Base-by-base conservation (phyloP, 768 basidiomycete species). In the Polyporus arcularius region DNA sequence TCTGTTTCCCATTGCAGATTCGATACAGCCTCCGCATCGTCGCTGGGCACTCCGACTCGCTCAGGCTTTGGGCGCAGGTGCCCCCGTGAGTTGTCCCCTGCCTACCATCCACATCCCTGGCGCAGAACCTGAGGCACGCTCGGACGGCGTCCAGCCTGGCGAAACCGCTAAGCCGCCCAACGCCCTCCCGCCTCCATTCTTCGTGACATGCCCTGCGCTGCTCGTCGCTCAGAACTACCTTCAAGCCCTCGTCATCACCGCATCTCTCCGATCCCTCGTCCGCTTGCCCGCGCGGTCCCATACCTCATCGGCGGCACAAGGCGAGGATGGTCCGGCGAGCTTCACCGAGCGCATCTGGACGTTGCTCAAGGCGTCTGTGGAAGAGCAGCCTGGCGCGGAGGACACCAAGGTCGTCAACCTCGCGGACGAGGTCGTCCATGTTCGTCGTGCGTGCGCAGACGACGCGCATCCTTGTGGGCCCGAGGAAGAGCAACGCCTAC, bases 391-490 rank as follows among this genome's bases (percentile, higher is more conserved):
- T 0, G 71, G 62, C n/a, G 62, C 72, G 18, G 67, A 71, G 14
- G 71, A 73, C 18, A 86, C 85, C 16, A 88, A 86, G 66, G 70
- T 90, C 40, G 69, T 85, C 48, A 85, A 91, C 69, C 81, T 92
- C 28, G 87, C 86, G 0, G 90, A 91, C 67, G 90, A 92, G 68
- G 84, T 91, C 47, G 70, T 90, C 32, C 84, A 81, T 26, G 83
- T 83, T 5, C 80, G 80, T 32, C 72, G 74, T 31, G 68, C 73
- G 18, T 69, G 62, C 26, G 59, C 64, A 26, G 52, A 75, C 18
- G 66, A 74, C 43, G 56, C 43, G 45, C 61, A 62, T 31, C 61
- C 61, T 4, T 57, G 51, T 41, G 41, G 38, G 16, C 68, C 68
- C 30, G 77, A 78, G 2, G 83, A 85, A 60, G 88, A 89, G 65